Evolutionary conservation across 2,329 filamentous ascomycete species (phyloP), one percentile per base, ranked within the genome.

Genomic region (Sporothrix humicola): DNA sequence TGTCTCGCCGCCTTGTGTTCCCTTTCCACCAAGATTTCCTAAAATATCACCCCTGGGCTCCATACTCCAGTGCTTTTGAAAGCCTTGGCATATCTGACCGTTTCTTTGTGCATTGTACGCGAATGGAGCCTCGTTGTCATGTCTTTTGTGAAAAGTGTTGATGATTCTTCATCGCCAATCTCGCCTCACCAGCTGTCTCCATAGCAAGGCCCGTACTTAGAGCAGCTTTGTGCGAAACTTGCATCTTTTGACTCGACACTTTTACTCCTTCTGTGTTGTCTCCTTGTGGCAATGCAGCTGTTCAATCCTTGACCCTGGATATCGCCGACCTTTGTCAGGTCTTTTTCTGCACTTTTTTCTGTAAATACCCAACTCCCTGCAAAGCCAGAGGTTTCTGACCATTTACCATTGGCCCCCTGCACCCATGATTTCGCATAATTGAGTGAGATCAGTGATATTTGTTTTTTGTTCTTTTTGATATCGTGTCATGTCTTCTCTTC

Each of bases 111-210:
- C 23, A 1, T 26, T 26, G 23, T 26, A 26, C 23, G 23, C 23
- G 23, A 26, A 26, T 26, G 31, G 31, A 37, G 31, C 31, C 31
- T 58, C n/a, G 52, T 54, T 20, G 17, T 10, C 7, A 12, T 31
- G 12, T 58, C 56, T 23, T 31, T 23, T 10, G 10, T 58, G 23
- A 6, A 10, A 31, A 23, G 23, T 23, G 15, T n/a, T 12, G 1
- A 52, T 52, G 48, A 52, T 52, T 52, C 48, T 52, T 52, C 48
- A 52, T 52, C 15, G 48, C n/a, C n/a, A 54, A 54, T 52, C 48
- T 52, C 48, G 5, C n/a, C n/a, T 52, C n/a, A 1, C 48, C 15
- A 17, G 10, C 46, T 17, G 48, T 50, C 48, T 50, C 48, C 48
- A 15, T 17, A 17, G 17, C 48, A 17, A 50, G 48, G 48, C 48